A percentile compares a stretch with the other conserved stretches of the same genome.
Conservation (phyloP, 2,329 filamentous ascomycete genomes). For the Calonectria montana region DNA sequence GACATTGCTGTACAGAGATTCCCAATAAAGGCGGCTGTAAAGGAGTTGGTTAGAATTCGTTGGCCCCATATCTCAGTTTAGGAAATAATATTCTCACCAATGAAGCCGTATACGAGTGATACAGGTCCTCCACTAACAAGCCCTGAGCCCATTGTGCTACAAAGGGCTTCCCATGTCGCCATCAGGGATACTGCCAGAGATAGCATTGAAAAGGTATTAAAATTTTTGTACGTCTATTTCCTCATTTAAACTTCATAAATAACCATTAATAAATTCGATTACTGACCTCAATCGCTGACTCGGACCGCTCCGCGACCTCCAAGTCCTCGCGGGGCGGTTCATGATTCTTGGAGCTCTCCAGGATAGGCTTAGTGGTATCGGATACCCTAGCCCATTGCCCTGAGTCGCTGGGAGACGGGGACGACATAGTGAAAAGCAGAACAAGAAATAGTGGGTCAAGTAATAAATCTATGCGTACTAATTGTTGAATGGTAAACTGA, state of each 20-base stretch:
- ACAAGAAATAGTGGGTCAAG: neutral
- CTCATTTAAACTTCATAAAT: neutral
- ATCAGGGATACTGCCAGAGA: neutral
- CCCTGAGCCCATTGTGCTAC: neutral
- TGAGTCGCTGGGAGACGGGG: neutral
- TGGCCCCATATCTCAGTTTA: neutral
- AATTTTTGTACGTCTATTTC: neutral
- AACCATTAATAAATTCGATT: neutral
- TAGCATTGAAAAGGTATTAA: neutral
- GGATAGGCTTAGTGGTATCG: neutral
- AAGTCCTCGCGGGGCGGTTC: neutral
- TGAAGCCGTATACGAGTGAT: neutral
- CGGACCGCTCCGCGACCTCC: neutral
- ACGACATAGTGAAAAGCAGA: neutral
- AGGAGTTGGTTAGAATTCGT: no score
- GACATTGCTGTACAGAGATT: neutral
- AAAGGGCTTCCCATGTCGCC: conserved; percentile 3
- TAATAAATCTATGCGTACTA: neutral
- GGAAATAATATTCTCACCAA: neutral
- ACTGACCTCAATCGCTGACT: neutral
- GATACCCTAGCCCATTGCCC: neutral
- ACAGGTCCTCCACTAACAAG: neutral
- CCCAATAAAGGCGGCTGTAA: neutral
- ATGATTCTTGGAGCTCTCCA: neutral
- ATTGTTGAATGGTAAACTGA: neutral